phyloP scores from a whole-genome alignment of 371 early-diverging fungal species.

The Rhizomucor miehei region DNA sequence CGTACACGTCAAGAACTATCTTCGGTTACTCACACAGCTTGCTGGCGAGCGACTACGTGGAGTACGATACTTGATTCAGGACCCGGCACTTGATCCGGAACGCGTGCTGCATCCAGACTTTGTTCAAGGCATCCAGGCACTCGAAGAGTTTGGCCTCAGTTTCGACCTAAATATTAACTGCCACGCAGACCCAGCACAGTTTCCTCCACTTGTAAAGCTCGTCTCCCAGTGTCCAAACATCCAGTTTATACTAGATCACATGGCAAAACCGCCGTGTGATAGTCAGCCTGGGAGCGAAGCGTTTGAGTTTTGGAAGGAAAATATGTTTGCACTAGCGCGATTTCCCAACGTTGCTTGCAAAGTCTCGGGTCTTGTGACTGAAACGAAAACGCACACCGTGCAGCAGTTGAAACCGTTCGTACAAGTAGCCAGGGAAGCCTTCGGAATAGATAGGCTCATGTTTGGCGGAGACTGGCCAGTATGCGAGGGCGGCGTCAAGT shows the following conservation, averaged over 20 bases:
- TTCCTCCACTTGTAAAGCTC: slow-evolving; percentile 30
- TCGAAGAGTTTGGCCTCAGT: slow-evolving; percentile 26
- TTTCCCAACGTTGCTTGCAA: slow-evolving; percentile 37
- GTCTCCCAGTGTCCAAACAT: slow-evolving; percentile 38
- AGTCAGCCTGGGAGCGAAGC: slow-evolving; percentile 19
- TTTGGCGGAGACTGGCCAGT: slow-evolving; percentile 50
- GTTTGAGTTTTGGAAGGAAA: slow-evolving; percentile 30
- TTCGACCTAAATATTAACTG: slow-evolving; percentile 44
- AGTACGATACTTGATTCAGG: slow-evolving; percentile 37
- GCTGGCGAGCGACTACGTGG: slow-evolving; percentile 25
- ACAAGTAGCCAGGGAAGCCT: slow-evolving; percentile 26
- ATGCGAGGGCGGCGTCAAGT: slow-evolving; percentile 16
- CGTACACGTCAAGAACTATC: slow-evolving; percentile 21
- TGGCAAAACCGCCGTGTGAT: slow-evolving; percentile 49
- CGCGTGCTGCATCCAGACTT: slow-evolving; percentile 22
- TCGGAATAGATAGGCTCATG: slow-evolving; percentile 42
- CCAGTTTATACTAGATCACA: slow-evolving; percentile 44
- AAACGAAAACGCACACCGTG: slow-evolving; percentile 12
- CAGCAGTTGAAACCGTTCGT: slow-evolving; percentile 34
- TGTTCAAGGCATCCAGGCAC: slow-evolving; percentile 25
- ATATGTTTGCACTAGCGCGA: slow-evolving; percentile 20
- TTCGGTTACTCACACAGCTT: slow-evolving; percentile 22
- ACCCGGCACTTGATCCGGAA: slow-evolving; percentile 26
- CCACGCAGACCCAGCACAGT: slow-evolving; percentile 32
- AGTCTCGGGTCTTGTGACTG: slow-evolving; percentile 40